Evolutionary conservation across 148 eudicot genomes (phyloP).

Genomic region (Spergularia marina): DNA sequence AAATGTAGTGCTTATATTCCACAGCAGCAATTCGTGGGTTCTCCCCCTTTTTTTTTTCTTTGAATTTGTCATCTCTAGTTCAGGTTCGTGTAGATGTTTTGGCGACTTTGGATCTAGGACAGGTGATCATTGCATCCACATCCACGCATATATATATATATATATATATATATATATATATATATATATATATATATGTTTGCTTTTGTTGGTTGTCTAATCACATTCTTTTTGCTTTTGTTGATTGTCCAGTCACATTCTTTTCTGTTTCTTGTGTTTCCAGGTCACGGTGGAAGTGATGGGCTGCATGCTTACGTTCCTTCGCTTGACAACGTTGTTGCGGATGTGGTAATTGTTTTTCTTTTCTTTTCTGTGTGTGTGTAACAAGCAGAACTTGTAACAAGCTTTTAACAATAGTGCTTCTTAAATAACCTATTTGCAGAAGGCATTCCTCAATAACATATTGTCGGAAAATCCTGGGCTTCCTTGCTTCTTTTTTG

Average conservation of each 20-base stretch:
- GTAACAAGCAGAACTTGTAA: neutral
- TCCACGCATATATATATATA: neutral
- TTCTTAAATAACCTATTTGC: conserved; percentile 5
- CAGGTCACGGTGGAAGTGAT: conserved; percentile 97
- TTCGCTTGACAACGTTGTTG: conserved; percentile 75
- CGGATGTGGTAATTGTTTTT: conserved; percentile 48
- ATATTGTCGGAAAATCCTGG: conserved; percentile 61
- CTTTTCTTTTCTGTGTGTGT: neutral
- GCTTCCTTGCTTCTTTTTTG: conserved; percentile 78
- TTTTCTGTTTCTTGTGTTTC: neutral
- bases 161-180: too few relatives aligned
- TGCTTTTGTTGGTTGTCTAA: neutral
- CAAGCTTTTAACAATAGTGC: neutral
- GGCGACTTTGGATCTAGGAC: neutral
- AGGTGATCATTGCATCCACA: neutral
- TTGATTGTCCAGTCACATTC: neutral
- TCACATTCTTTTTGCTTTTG: too few relatives aligned
- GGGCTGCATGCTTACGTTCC: conserved; percentile 88
- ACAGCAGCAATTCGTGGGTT: neutral
- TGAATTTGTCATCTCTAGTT: too few relatives aligned
- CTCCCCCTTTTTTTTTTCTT: neutral
- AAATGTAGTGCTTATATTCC: neutral
- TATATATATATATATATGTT: too few relatives aligned
- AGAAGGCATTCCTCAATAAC: conserved; percentile 56
- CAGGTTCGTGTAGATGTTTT: too few relatives aligned